phyloP scores from a whole-genome alignment of 345 rosid species.

The Alliaria petiolata region DNA sequence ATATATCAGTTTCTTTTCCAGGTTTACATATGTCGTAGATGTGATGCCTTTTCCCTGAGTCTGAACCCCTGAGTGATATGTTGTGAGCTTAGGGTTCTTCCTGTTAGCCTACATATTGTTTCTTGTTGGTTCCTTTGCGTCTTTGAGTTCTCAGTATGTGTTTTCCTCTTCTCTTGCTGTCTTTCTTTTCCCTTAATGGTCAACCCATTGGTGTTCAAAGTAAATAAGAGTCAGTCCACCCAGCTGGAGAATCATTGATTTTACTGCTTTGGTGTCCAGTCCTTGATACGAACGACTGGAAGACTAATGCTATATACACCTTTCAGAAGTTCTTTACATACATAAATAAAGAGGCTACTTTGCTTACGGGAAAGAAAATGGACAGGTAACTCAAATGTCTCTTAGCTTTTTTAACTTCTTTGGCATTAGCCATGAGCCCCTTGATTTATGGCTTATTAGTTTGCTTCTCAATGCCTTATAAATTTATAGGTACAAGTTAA shows the following conservation, averaged over 20 bases:
- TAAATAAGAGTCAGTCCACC: constrained; percentile 58
- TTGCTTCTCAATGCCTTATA: background rate
- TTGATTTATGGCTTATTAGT: background rate
- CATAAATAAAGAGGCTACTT: constrained; percentile 57
- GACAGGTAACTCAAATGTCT: constrained; percentile 57
- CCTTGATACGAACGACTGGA: constrained; percentile 31
- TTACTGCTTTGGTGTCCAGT: constrained; percentile 17
- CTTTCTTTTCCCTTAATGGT: constrained; percentile 31
- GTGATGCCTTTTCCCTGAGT: constrained; percentile 31
- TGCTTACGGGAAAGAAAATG: constrained; percentile 49
- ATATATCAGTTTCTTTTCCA: constrained; percentile 24
- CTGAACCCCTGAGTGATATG: constrained; percentile 41
- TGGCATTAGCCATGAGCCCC: background rate
- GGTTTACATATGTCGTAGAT: constrained; percentile 36
- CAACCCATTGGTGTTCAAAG: constrained; percentile 39
- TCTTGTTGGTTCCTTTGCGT: constrained; percentile 33
- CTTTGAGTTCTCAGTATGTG: constrained; percentile 48
- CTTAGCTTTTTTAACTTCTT: background rate
- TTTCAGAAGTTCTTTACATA: constrained; percentile 40
- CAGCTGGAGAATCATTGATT: constrained; percentile 35
- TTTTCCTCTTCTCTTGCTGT: constrained; percentile 26
- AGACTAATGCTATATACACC: constrained; percentile 44
- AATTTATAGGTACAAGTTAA: constrained; percentile 72
- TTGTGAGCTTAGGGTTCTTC: constrained; percentile 38
- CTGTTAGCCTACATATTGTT: constrained; percentile 38